Evolutionary conservation across 202 grass and related monocot genomes (phyloP), one percentile per base, ranked within the genome.

Genomic region (Miscanthus sacchariflorus): DNA sequence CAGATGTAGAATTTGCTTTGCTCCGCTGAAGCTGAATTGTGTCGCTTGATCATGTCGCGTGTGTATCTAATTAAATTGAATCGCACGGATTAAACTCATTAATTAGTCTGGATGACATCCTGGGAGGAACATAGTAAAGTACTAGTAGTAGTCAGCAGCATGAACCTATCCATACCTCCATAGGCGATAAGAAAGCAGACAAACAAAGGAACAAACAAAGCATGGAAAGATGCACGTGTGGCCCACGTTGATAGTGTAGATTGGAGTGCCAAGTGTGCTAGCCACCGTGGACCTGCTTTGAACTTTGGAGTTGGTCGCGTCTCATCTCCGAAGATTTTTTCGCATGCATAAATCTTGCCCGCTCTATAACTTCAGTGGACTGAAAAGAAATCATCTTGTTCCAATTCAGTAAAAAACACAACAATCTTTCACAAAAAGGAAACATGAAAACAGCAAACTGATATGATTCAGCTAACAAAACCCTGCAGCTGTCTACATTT

Each of bases 251-350:
- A 66, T 46, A 35, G 49, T 17, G n/a, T 7, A 7, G 48, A 36
- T 80, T 71, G 50, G 18, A 35, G 24, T 80, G 40, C 76, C 76
- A 86, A 78, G 46, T 78, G 84, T 78, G 11, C 33, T 14, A 35
- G 49, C 66, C 50, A 72, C 5, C 70, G 10, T 46, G 25, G 15
- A 25, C 35, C 24, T 79, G 23, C 75, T 65, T 71, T 76, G n/a
- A n/a, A n/a, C n/a, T 71, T 76, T 10, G 27, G 28, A 30, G 27
- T 28, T 2, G 4, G 8, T 2, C 8, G 1, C 77, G 10, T 44
- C 39, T 17, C 43, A 28, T 74, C 72, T 48, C 33, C 9, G 9
- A 30, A 0, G 30, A 30, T 10, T n/a, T 64, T 54, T 9, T n/a
- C 2, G 50, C 50, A 7, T 54, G 54, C 54, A 58, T 58, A 58